A percentile compares a stretch with the other conserved stretches of the same genome.
These are phyloP conservation scores for Lasiodiplodia hormozganensis DNA, from an alignment of 2,329 filamentous ascomycete genomes.

Conservation along the genomic window DNA sequence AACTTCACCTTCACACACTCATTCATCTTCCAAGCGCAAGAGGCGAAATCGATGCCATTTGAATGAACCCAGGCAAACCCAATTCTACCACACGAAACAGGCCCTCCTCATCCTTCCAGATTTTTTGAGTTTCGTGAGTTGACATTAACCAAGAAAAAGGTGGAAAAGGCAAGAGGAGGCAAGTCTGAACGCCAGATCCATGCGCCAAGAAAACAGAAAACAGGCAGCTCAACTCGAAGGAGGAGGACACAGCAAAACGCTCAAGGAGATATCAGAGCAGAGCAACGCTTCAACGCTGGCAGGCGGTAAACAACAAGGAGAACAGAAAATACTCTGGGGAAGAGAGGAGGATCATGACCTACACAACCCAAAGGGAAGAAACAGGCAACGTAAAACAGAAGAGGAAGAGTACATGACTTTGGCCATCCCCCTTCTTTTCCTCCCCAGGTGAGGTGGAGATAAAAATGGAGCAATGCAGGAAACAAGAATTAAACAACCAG, in stretches of 20 bases:
- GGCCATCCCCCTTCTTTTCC: neutral
- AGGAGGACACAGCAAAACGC: neutral
- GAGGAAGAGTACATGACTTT: neutral
- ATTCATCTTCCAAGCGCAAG: neutral
- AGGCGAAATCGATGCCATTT: neutral
- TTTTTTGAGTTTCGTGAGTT: conserved; percentile 17
- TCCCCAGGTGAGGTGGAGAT: neutral
- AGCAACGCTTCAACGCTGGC: conserved; percentile 14
- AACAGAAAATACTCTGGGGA: neutral
- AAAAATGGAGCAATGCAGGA: neutral
- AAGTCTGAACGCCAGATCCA: neutral
- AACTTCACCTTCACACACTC: neutral
- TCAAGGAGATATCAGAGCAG: neutral
- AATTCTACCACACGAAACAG: neutral
- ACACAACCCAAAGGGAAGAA: neutral
- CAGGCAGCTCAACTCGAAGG: neutral
- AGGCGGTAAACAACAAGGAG: neutral
- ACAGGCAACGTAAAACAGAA: neutral
- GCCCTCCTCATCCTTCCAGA: neutral
- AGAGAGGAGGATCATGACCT: neutral
- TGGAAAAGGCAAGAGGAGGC: conserved; percentile 3
- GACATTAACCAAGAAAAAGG: neutral
- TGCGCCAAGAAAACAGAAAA: neutral
- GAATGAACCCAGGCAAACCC: neutral
- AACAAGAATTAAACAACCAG: neutral